Conservation (phyloP, 1,284 basidiomycete species). For the Sporisorium graminicola region DNA sequence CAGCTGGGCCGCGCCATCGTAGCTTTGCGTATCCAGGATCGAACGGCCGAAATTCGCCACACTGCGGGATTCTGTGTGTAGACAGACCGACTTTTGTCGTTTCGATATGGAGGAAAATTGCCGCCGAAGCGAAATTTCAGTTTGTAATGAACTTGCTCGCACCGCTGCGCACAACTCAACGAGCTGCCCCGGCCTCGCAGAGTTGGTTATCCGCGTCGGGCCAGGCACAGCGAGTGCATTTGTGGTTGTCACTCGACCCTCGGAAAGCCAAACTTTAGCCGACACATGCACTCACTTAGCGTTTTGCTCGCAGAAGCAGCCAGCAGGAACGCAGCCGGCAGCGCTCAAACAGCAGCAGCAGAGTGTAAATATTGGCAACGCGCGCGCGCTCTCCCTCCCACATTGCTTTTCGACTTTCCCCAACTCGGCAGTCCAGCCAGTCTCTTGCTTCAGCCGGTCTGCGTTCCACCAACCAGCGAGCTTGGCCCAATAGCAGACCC, state of each 20-base stretch:
- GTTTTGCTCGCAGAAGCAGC: neutral
- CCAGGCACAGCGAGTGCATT: neutral
- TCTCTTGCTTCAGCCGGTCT: neutral
- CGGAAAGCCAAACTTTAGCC: neutral
- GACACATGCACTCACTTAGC: neutral
- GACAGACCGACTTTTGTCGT: too few species aligned
- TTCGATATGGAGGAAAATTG: neutral
- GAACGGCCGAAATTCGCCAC: too few species aligned
- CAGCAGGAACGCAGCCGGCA: neutral
- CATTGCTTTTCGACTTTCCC: neutral
- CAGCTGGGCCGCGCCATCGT: too few species aligned
- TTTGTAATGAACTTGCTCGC: neutral
- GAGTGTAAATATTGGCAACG: slow-evolving; percentile 1
- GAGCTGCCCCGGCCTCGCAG: neutral
- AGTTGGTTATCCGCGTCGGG: neutral
- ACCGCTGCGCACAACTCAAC: too few species aligned
- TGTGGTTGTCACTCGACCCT: slow-evolving; percentile 5
- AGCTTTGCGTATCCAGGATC: too few species aligned
- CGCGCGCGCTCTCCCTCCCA: neutral
- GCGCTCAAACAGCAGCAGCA: neutral
- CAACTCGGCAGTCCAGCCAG: neutral
- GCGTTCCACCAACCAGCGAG: too few species aligned
- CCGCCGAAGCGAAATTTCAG: neutral
- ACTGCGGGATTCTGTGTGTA: too few species aligned
- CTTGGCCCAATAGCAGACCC: neutral